phyloP scores from a whole-genome alignment of 495 filamentous ascomycete genomes.

The Haplographium delicatum region DNA sequence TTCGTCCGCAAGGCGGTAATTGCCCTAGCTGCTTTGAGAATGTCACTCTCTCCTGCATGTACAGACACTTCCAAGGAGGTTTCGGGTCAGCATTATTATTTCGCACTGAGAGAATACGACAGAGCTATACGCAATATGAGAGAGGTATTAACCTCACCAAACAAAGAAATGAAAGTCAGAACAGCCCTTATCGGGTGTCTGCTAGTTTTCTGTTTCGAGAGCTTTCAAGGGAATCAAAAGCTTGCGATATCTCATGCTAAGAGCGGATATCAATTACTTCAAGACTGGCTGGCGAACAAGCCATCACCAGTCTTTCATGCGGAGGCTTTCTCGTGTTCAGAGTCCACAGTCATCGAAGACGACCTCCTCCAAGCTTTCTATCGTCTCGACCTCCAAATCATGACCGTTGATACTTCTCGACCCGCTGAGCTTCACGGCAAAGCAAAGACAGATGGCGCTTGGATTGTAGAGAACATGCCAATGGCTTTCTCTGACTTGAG shows the following conservation, averaged over 20 bases:
- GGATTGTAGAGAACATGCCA: not conserved
- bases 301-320: not conserved
- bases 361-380: not conserved
- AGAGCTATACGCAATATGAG: not conserved
- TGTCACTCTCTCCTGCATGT: too few relatives aligned
- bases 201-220: slow-evolving; percentile 1
- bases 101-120: not conserved
- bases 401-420: not conserved
- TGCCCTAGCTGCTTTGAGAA: not conserved
- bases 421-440: not conserved
- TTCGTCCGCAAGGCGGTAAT: not conserved
- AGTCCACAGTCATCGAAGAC: not conserved
- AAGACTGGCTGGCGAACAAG: not conserved
- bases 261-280: not conserved
- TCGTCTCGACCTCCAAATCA: not conserved
- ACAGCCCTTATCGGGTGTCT: not conserved
- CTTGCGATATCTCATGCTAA: not conserved
- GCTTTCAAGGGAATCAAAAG: not conserved
- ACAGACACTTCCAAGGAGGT: not conserved
- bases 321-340: not conserved
- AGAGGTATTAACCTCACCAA: not conserved
- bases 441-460: not conserved
- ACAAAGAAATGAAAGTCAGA: not conserved
- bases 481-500: not conserved
- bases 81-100: not conserved